Evolutionary conservation across 2,329 filamentous ascomycete species (phyloP).

Genomic region (Exophiala viscosa): DNA sequence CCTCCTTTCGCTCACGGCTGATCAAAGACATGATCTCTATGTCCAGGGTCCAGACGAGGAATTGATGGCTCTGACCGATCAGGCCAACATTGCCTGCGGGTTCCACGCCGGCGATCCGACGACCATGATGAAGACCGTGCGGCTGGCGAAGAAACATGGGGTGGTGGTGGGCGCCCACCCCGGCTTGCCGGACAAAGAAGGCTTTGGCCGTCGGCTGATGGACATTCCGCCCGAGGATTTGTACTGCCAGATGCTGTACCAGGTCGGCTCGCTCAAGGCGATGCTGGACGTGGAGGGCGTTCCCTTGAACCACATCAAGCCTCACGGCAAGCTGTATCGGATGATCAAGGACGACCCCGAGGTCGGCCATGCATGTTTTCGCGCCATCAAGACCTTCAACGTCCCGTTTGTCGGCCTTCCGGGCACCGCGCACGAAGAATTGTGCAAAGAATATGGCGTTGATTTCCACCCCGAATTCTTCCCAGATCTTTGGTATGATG

Average conservation of each 20-base stretch:
- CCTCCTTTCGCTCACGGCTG: too few species aligned
- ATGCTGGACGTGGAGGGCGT: slow-evolving; percentile 56
- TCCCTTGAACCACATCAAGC: slow-evolving; percentile 60
- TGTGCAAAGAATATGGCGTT: slow-evolving; percentile 50
- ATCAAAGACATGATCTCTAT: too few species aligned
- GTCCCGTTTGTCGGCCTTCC: slow-evolving; percentile 53
- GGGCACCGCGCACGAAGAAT: slow-evolving; percentile 52
- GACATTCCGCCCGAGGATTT: slow-evolving; percentile 55
- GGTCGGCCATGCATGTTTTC: slow-evolving; percentile 51
- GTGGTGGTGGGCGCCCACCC: slow-evolving; percentile 60
- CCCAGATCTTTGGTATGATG: slow-evolving; percentile 56
- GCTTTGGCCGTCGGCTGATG: slow-evolving; percentile 61
- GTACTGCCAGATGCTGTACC: slow-evolving; percentile 56
- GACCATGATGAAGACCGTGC: slow-evolving; percentile 60
- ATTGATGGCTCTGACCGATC: too few species aligned
- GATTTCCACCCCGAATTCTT: slow-evolving; percentile 54
- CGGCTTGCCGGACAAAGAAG: slow-evolving; percentile 60
- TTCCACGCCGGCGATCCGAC: slow-evolving; percentile 57
- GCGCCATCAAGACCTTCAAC: slow-evolving; percentile 48
- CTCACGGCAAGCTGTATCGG: slow-evolving; percentile 58
- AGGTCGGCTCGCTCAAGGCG: slow-evolving; percentile 58
- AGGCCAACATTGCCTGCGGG: too few species aligned
- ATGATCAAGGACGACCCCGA: slow-evolving; percentile 53
- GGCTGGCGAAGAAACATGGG: slow-evolving; percentile 53
- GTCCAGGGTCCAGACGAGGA: too few species aligned